A percentile compares a stretch with the other conserved stretches of the same genome.
Evolutionary conservation across 2,329 filamentous ascomycete genomes (phyloP).

Genomic region (Nectriaceae sp.): DNA sequence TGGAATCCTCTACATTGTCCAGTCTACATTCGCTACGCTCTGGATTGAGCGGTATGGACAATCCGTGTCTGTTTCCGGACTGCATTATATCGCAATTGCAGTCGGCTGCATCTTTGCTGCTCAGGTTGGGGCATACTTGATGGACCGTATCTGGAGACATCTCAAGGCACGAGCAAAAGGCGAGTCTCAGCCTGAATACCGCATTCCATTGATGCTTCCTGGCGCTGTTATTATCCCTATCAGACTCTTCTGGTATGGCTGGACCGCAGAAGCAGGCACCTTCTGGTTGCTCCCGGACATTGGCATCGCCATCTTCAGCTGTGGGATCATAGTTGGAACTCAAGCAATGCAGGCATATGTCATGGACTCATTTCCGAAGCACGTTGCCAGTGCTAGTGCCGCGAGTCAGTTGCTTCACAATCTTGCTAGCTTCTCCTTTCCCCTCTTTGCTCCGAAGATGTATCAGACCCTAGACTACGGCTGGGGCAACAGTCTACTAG

Average conservation of each 20-base stretch:
- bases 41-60: conserved; percentile 9
- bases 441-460: conserved; percentile 15
- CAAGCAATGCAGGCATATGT: conserved; percentile 47
- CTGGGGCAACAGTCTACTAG: conserved; percentile 11
- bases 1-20: conserved; percentile 56
- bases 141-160: conserved; percentile 13
- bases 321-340: conserved; percentile 37
- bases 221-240: conserved; percentile 18
- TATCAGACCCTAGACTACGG: conserved; percentile 16
- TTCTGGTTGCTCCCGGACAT: conserved; percentile 57
- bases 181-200: conserved; percentile 18
- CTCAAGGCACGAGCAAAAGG: conserved; percentile 9
- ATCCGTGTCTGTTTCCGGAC: conserved; percentile 17
- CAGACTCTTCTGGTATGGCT: conserved; percentile 28
- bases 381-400: conserved; percentile 19
- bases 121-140: conserved; percentile 7
- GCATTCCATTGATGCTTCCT: conserved; percentile 21
- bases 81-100: conserved; percentile 53
- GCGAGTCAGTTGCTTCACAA: conserved; percentile 17
- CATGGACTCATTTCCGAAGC: conserved; percentile 19
- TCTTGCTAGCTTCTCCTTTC: conserved; percentile 14
- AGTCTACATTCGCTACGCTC: conserved; percentile 42
- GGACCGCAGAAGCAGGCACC: conserved; percentile 44
- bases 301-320: conserved; percentile 41
- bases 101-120: conserved; percentile 16